Evolutionary conservation across 441 rosid genomes (phyloP), one percentile per base, ranked within the genome.

Genomic region (Jatropha podagrica): DNA sequence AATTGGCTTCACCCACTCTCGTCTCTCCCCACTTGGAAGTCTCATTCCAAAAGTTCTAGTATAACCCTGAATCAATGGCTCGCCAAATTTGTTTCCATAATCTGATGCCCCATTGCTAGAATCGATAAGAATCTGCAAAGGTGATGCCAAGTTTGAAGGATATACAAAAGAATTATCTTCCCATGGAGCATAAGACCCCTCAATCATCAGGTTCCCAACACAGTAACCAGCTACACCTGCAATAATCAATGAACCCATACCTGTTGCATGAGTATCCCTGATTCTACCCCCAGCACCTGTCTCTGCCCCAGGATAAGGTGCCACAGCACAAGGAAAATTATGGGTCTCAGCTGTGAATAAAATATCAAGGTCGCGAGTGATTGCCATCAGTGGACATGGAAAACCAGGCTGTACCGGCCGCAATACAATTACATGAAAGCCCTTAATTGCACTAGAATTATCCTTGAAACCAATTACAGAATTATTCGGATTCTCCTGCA

Each of bases 301-400:
- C 85, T 95, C 98, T 63, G 99, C 97, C 44, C 99, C 99, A 71
- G 99, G 99, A 71, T 93, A 93, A 65, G 99, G 97, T 63, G 99
- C 99, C 79, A 95, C 99, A 23, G 98, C 99, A 83, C 99, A 95
- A 48, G 98, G 99, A 83, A 93, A 93, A 80, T 95, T 95, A 85
- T 95, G 99, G 0, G 97, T 95, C 83, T 95, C 98, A 2, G 98
- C 99, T 4, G 99, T 93, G 77, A 93, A 93, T 80, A 95, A 80
- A 73, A 95, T 84, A 83, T 95, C 98, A 51, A 93, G 91, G 71
- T 88, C 95, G 67, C 78, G 81, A 66, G 77, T 75, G 42, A 77
- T 74, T 75, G 83, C 80, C 73, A 80, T 79, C 63, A 95, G 83
- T 23, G 87, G 89, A 77, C 95, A 88, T 3, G 91, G 71, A 54